These are phyloP conservation scores for Fusarium sarcochroum DNA, from an alignment of 2,329 filamentous ascomycete species.

Conservation along the genomic window DNA sequence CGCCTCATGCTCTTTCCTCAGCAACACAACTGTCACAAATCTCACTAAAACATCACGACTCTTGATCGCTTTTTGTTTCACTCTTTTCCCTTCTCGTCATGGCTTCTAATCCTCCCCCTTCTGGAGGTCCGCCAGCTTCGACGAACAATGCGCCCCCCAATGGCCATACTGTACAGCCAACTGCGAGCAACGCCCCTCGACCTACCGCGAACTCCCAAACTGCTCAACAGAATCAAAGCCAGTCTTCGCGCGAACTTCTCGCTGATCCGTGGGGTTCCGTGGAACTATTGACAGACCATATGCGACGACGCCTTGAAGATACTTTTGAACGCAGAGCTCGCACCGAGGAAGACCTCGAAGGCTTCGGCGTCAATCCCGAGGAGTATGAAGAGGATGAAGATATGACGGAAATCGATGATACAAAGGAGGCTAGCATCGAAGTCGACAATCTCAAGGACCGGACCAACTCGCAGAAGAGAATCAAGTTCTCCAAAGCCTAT, in stretches of 20 bases:
- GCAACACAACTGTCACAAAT: not conserved
- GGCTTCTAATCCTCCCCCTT: constrained; percentile 7
- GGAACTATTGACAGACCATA: constrained; percentile 11
- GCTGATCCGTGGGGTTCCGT: constrained; percentile 14
- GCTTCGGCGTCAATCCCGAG: constrained; percentile 15
- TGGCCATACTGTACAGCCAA: not conserved
- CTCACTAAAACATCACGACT: not conserved
- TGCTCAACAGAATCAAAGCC: not conserved
- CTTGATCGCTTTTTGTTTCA: not conserved
- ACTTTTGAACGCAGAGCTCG: constrained; percentile 17
- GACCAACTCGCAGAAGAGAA: constrained; percentile 40
- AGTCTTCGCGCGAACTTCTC: not conserved
- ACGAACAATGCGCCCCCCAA: not conserved
- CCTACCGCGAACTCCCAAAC: not conserved
- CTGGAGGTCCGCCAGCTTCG: not conserved
- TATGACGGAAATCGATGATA: constrained; percentile 1
- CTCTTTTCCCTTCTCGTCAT: not conserved
- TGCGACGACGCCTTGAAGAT: constrained; percentile 30
- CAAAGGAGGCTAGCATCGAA: constrained; percentile 16
- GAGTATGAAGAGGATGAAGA: not conserved
- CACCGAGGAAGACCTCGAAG: constrained; percentile 27
- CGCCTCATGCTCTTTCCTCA: not conserved
- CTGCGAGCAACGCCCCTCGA: not conserved
- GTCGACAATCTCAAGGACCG: constrained; percentile 26
- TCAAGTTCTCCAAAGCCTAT: constrained; percentile 49